Percentiles rank a stretch among this genome's conserved stretches.
Evolutionary conservation across 352 stramenopile genomes (phyloP).

Genomic region (Globisporangium recalcitrans): DNA sequence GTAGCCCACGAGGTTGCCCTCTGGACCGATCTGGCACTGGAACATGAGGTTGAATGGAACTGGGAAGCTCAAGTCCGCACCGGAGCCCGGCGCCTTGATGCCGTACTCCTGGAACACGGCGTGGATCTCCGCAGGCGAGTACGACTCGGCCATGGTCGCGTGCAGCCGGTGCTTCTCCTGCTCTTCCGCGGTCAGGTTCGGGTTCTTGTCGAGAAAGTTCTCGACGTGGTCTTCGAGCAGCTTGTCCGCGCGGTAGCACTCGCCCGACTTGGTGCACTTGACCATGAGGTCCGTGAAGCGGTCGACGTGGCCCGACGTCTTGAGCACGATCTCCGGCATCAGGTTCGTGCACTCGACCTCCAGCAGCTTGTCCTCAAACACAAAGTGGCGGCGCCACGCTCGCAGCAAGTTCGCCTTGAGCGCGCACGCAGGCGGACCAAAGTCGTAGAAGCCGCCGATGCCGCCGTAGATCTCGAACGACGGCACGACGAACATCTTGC

Average conservation of each 20-base stretch:
- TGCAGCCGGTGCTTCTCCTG: conserved; percentile 92
- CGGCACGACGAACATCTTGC: conserved; percentile 99
- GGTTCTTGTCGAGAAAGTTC: conserved; percentile 91
- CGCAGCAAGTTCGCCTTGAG: conserved; percentile 96
- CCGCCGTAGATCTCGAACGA: conserved; percentile 99
- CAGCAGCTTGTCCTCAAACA: conserved; percentile 97
- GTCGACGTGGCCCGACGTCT: conserved; percentile 98
- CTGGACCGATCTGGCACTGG: conserved; percentile 97
- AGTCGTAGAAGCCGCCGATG: conserved; percentile 98
- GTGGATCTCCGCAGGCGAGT: conserved; percentile 96
- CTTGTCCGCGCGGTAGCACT: conserved; percentile 99
- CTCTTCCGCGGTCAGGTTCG: conserved; percentile 68
- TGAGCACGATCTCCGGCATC: conserved; percentile 96
- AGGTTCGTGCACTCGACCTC: conserved; percentile 99
- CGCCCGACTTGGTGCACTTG: conserved; percentile 94
- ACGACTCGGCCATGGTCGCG: conserved; percentile 96
- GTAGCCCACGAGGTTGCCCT: conserved; percentile 95
- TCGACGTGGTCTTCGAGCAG: conserved; percentile 99
- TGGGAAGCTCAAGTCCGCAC: conserved; percentile 92
- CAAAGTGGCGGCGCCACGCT: conserved; percentile 97
- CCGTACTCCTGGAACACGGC: conserved; percentile 91
- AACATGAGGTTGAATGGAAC: conserved; percentile 99
- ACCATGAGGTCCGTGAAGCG: conserved; percentile 99
- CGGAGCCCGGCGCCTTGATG: conserved; percentile 89
- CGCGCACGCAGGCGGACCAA: conserved; percentile 93